Percentiles rank a stretch among this genome's conserved stretches.
phyloP scores from a whole-genome alignment of 371 early-diverging fungal species.

The Lichtheimia hyalospora region DNA sequence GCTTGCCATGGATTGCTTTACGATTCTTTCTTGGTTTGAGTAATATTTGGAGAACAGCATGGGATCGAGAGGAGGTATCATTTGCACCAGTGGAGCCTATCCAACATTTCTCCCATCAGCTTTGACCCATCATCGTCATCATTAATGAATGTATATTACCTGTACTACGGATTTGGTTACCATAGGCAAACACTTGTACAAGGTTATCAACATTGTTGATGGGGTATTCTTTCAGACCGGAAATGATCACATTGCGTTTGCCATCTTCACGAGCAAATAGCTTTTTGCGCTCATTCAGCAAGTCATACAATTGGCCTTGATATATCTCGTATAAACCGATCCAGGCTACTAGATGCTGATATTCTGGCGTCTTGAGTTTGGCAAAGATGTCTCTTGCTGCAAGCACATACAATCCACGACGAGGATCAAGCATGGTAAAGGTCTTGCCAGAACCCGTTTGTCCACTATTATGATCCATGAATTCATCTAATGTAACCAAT shows the following conservation, averaged over 20 bases:
- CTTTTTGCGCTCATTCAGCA: slow-evolving; percentile 87
- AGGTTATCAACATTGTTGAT: slow-evolving; percentile 83
- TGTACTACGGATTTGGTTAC: slow-evolving; percentile 86
- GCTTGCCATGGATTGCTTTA: slow-evolving; percentile 63
- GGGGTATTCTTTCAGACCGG: slow-evolving; percentile 83
- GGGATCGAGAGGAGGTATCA: slow-evolving; percentile 78
- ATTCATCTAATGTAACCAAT: background rate
- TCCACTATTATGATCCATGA: slow-evolving; percentile 60
- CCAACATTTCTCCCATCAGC: background rate
- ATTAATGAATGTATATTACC: slow-evolving; percentile 61
- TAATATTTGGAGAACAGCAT: slow-evolving; percentile 91
- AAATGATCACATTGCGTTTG: slow-evolving; percentile 90
- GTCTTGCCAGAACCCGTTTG: slow-evolving; percentile 98
- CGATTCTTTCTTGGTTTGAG: slow-evolving; percentile 58
- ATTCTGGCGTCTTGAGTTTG: slow-evolving; percentile 69
- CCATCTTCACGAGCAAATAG: slow-evolving; percentile 95
- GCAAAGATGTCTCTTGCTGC: slow-evolving; percentile 92
- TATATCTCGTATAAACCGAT: slow-evolving; percentile 98
- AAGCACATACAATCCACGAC: slow-evolving; percentile 84
- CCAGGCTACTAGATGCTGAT: slow-evolving; percentile 74
- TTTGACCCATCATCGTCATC: background rate
- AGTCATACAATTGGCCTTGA: slow-evolving; percentile 93
- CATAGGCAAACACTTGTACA: slow-evolving; percentile 92
- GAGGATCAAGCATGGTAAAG: slow-evolving; percentile 94
- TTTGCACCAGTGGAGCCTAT: slow-evolving; percentile 48